Evolutionary conservation across 2,329 filamentous ascomycete species (phyloP), one percentile per base, ranked within the genome.

Genomic region (Penicillium sp.): DNA sequence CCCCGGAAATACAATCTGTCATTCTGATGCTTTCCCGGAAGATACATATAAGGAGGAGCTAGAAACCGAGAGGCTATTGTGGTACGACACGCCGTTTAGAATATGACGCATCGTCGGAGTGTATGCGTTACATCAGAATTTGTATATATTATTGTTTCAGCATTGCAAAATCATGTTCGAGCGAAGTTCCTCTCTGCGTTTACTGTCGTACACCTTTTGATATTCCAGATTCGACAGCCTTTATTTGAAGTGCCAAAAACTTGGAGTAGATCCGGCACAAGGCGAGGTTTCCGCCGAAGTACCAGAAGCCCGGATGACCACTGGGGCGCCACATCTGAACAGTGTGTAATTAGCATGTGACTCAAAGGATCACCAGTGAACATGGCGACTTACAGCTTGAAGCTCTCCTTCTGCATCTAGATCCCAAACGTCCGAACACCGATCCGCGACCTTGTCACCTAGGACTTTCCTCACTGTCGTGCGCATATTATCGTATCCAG

Each of bases 401-500:
- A 83, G 74, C 72, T 89, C 79, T 2, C 78, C 78, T 54, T 81
- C 79, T 34, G 74, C 68, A 60, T 87, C 83, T 55, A 86, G 77
- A 0, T 85, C 85, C 84, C 86, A 88, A 16, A 87, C 80, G 61
- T 73, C 83, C 2, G 75, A 74, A 5, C 85, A 79, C 26, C 78
- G 76, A 50, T 84, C 81, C 0, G 84, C 85, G 10, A 89, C 76
- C 18, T 80, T 77, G 31, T 86, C 79, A 0, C 87, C 88, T 52
- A 90, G 79, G 20, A 88, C 81, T 32, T 78, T 76, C n/a, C 82
- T 74, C 2, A 86, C 83, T 20, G 82, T 82, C 0, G 82, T 85
- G 11, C 79, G 77, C 86, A 90, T 90, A 66, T 88, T 89, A 58
- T 86, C 81, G 62, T 87, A 89, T 4, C 81, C 85, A 0, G 85